These are phyloP conservation scores for Amauroascus verrucosus DNA, from an alignment of 2,329 filamentous ascomycete genomes.

Conservation along the genomic window DNA sequence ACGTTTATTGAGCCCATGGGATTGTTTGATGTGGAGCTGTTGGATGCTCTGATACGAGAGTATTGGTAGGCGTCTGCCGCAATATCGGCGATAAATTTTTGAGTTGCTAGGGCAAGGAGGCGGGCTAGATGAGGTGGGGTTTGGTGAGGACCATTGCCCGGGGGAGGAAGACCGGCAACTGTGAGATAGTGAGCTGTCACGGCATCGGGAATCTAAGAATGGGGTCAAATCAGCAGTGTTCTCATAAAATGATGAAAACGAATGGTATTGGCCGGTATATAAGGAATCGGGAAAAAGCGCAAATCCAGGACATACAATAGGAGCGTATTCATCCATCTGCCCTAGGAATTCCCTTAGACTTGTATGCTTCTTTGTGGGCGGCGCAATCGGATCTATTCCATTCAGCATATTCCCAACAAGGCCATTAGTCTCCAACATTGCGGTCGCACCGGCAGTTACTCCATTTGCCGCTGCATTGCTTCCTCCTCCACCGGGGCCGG, in stretches of 20 bases:
- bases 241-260: no score
- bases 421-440: constrained; percentile 15
- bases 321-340: constrained; percentile 98
- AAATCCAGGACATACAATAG: constrained; percentile 59
- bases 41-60: constrained; percentile 86
- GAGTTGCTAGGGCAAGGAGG: constrained; percentile 89
- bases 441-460: constrained; percentile 12
- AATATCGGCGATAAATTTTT: constrained; percentile 97
- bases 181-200: constrained; percentile 98
- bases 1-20: constrained; percentile 79
- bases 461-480: constrained; percentile 17
- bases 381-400: constrained; percentile 40
- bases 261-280: no score
- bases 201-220: constrained; percentile 75
- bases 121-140: constrained; percentile 73
- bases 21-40: constrained; percentile 76
- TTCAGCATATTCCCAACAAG: constrained; percentile 25
- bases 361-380: constrained; percentile 75
- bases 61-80: constrained; percentile 97
- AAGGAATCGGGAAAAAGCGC: background rate
- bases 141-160: constrained; percentile 68
- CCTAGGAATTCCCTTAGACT: constrained; percentile 83
- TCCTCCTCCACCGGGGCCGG: background rate
- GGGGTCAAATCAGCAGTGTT: no score
- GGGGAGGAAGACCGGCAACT: constrained; percentile 83